Percentiles rank a stretch among this genome's conserved stretches.
Evolutionary conservation across 1,139 yeast species (phyloP).

Genomic region (Yamadazyma buinensis): DNA sequence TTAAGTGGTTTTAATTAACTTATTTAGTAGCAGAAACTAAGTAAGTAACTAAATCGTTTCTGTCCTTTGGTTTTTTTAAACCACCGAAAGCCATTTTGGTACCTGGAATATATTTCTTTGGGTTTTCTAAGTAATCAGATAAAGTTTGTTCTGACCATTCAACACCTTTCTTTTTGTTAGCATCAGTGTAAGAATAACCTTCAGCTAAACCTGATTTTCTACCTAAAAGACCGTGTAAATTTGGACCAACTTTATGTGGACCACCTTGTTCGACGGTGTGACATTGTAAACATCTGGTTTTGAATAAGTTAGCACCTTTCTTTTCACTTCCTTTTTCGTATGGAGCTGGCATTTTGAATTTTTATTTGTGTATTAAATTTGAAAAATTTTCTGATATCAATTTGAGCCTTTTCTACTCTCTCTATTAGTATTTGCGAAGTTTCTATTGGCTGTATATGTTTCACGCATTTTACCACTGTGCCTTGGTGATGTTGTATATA

Average conservation of each 20-base stretch:
- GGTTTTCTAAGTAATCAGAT: slow-evolving; percentile 96
- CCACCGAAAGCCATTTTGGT: slow-evolving; percentile 99
- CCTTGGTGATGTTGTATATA: no score
- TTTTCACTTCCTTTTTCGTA: slow-evolving; percentile 78
- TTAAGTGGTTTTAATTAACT: slow-evolving; percentile 9
- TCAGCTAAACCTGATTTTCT: slow-evolving; percentile 89
- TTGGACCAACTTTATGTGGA: slow-evolving; percentile 99
- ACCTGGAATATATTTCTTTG: slow-evolving; percentile 99
- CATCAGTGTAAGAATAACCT: slow-evolving; percentile 96
- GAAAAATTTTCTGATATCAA: slow-evolving; percentile 5
- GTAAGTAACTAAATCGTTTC: slow-evolving; percentile 94
- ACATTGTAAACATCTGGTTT: slow-evolving; percentile 98
- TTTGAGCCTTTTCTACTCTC: slow-evolving; percentile 1
- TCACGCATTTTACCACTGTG: no score
- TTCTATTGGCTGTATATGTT: slow-evolving; percentile 10
- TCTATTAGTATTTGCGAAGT: slow-evolving; percentile 7
- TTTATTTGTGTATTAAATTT: slow-evolving; percentile 1
- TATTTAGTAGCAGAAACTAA: slow-evolving; percentile 74
- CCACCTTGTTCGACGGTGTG: slow-evolving; percentile 97
- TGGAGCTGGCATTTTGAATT: slow-evolving; percentile 53
- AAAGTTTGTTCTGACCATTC: slow-evolving; percentile 83
- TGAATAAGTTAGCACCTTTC: slow-evolving; percentile 98
- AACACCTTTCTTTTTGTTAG: slow-evolving; percentile 96
- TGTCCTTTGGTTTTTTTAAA: slow-evolving; percentile 97
- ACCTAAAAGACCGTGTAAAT: slow-evolving; percentile 91